Evolutionary conservation across 1,139 yeast species (phyloP).

Genomic region (Pichia sp.): DNA sequence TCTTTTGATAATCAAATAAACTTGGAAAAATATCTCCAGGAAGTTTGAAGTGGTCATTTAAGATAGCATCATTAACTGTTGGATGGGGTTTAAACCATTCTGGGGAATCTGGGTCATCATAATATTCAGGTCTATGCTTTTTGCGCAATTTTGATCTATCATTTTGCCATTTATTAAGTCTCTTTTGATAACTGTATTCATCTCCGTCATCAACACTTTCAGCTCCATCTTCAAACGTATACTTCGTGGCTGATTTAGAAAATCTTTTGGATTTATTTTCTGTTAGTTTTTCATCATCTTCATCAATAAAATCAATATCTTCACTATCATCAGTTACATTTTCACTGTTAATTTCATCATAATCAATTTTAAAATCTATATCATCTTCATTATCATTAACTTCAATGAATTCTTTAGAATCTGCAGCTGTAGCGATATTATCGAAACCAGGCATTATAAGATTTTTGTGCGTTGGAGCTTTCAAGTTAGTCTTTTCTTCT

Average conservation of each 20-base stretch:
- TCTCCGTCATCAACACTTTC: conserved; percentile 74
- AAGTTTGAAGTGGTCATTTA: conserved; percentile 61
- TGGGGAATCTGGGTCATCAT: conserved; percentile 32
- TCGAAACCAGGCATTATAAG: conserved; percentile 39
- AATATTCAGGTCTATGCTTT: conserved; percentile 24
- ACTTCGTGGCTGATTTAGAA: not conserved
- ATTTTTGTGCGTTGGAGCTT: conserved; percentile 35
- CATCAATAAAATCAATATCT: not conserved
- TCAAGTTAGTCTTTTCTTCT: conserved; percentile 20
- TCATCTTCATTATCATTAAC: conserved; percentile 13
- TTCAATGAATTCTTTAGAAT: conserved; percentile 8
- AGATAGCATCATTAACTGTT: conserved; percentile 60
- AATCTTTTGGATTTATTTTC: conserved; percentile 3
- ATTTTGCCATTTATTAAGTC: conserved; percentile 55
- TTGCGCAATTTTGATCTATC: conserved; percentile 36
- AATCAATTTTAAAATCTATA: conserved; percentile 15
- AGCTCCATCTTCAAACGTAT: conserved; percentile 24
- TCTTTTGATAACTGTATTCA: conserved; percentile 49
- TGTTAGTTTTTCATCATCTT: conserved; percentile 6
- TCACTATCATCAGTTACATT: conserved; percentile 26
- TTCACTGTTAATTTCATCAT: conserved; percentile 8
- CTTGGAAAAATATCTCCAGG: conserved; percentile 92
- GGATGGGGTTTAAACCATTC: conserved; percentile 81
- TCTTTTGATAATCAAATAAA: conserved; percentile 86
- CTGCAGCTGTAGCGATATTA: conserved; percentile 5